Evolutionary conservation across 768 basidiomycete genomes (phyloP).

Genomic region (Podaxis rugospora): DNA sequence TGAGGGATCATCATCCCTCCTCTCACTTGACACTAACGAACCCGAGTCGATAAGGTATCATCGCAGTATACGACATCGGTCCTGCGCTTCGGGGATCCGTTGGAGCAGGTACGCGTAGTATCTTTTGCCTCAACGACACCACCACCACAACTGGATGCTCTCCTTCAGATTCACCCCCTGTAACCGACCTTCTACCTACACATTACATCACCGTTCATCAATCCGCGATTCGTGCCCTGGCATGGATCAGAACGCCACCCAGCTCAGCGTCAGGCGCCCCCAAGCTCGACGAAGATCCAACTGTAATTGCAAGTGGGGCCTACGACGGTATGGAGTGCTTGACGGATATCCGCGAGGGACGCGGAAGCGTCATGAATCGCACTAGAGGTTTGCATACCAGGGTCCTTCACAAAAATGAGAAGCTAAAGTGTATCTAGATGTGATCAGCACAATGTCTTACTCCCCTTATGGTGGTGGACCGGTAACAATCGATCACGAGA

Average conservation of each 20-base stretch:
- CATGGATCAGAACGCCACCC: conserved; percentile 72
- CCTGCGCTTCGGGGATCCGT: conserved; percentile 31
- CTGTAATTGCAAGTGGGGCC: conserved; percentile 70
- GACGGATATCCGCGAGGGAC: conserved; percentile 72
- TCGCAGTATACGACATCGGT: conserved; percentile 55
- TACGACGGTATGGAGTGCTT: conserved; percentile 77
- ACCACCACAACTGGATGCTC: background rate
- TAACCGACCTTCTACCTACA: conserved; percentile 53
- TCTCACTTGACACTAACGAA: conserved; percentile 1
- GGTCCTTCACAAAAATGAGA: background rate
- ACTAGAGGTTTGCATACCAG: conserved; percentile 53
- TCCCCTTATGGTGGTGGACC: conserved; percentile 65
- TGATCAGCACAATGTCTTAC: conserved; percentile 64
- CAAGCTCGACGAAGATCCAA: conserved; percentile 54
- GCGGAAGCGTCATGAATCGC: conserved; percentile 66
- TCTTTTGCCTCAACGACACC: background rate
- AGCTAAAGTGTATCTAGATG: conserved; percentile 39
- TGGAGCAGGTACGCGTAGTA: conserved; percentile 24
- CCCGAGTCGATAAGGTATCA: conserved; percentile 33
- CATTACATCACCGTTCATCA: conserved; percentile 75
- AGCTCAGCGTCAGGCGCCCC: conserved; percentile 41
- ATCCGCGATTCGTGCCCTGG: conserved; percentile 70
- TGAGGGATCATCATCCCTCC: conserved; percentile 22
- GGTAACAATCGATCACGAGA: conserved; percentile 81
- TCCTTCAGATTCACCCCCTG: conserved; percentile 20